Conservation (phyloP, 371 early-diverging fungal species). For the Rhizopus microsporus region DNA sequence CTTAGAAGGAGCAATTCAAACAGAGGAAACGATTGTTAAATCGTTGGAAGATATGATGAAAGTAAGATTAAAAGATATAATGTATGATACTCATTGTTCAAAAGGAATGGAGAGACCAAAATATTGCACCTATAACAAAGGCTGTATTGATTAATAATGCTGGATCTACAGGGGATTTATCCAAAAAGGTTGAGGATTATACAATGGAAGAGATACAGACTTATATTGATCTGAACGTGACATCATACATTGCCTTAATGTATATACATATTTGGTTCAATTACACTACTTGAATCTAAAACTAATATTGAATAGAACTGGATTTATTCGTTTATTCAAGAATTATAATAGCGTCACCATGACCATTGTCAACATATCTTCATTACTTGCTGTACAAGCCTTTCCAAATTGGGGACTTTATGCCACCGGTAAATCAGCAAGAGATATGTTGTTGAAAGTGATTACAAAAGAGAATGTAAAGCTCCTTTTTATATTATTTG, state of each 20-base stretch:
- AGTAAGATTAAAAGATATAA: slow-evolving; percentile 9
- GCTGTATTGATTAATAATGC: slow-evolving; percentile 80
- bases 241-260: slow-evolving; percentile 54
- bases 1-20: slow-evolving; percentile 23
- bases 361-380: slow-evolving; percentile 83
- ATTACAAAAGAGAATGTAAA: slow-evolving; percentile 68
- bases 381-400: slow-evolving; percentile 76
- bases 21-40: slow-evolving; percentile 20
- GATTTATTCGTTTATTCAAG: slow-evolving; percentile 28
- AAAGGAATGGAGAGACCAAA: slow-evolving; percentile 17
- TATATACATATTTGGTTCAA: slow-evolving; percentile 21
- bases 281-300: too few species aligned
- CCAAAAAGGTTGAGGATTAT: slow-evolving; percentile 60
- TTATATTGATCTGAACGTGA: slow-evolving; percentile 64
- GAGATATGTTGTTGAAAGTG: slow-evolving; percentile 77
- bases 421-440: slow-evolving; percentile 84
- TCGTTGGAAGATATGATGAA: slow-evolving; percentile 13
- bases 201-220: slow-evolving; percentile 47
- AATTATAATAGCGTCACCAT: slow-evolving; percentile 16
- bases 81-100: not conserved
- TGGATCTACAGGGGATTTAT: slow-evolving; percentile 77
- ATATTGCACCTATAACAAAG: slow-evolving; percentile 37
- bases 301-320: slow-evolving; percentile 18
- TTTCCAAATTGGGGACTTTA: slow-evolving; percentile 86
- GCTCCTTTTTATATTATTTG: not conserved